A percentile compares a stretch with the other conserved stretches of the same genome.
phyloP scores from a whole-genome alignment of 176 grass and related monocot species.

The Tillandsia fasciculata region DNA sequence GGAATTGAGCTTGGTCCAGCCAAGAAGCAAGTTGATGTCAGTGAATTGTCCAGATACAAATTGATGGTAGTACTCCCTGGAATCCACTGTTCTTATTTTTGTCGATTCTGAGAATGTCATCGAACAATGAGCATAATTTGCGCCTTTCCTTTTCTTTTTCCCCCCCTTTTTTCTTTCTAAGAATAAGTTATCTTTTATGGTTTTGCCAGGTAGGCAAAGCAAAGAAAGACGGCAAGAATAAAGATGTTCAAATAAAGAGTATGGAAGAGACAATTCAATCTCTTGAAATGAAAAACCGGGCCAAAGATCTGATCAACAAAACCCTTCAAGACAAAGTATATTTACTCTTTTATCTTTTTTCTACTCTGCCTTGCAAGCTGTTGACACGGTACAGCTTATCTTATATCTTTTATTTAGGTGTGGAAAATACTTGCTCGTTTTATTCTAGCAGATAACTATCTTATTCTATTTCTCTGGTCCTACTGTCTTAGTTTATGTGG shows the following conservation, averaged over 20 bases:
- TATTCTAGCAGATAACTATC: too few relatives aligned
- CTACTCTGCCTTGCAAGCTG: background rate
- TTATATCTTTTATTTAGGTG: background rate
- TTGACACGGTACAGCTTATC: background rate
- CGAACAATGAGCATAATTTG: background rate
- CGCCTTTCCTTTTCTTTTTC: background rate
- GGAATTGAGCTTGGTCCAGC: constrained; percentile 92
- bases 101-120: background rate
- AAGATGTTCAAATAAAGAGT: constrained; percentile 70
- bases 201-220: constrained; percentile 62
- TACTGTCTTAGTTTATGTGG: too few relatives aligned
- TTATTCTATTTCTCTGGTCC: too few relatives aligned
- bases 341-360: background rate
- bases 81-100: background rate
- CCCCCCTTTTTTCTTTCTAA: too few relatives aligned
- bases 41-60: constrained; percentile 81
- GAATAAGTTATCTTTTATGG: background rate
- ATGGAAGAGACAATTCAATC: constrained; percentile 77
- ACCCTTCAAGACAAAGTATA: constrained; percentile 90
- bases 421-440: too few relatives aligned
- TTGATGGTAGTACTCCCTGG: constrained; percentile 40
- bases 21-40: constrained; percentile 74
- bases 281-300: constrained; percentile 69
- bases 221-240: constrained; percentile 72
- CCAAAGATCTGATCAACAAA: constrained; percentile 60